Evolutionary conservation across 805 yeast genomes (phyloP).

Genomic region (Sugiyamaella chiloensis): DNA sequence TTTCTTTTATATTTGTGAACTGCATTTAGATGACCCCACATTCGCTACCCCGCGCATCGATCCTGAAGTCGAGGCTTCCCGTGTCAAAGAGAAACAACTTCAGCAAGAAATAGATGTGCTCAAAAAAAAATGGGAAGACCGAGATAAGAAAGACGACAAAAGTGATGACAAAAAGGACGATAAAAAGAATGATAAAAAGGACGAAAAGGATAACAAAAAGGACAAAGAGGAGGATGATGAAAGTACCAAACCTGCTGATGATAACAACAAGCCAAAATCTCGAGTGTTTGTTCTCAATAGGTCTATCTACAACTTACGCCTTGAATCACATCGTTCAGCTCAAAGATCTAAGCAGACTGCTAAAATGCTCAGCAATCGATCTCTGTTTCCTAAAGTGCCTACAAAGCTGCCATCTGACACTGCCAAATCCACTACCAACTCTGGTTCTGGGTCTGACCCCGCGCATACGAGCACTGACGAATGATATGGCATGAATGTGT

Average conservation of each 20-base stretch:
- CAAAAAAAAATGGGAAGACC: conserved; percentile 32
- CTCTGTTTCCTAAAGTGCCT: conserved; percentile 37
- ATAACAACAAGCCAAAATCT: conserved; percentile 33
- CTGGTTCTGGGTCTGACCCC: conserved; percentile 6
- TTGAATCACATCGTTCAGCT: conserved; percentile 30
- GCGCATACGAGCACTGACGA: neutral
- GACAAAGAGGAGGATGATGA: conserved; percentile 18
- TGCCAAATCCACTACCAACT: neutral
- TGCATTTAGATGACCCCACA: conserved; percentile 47
- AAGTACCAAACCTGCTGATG: conserved; percentile 20
- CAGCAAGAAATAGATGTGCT: conserved; percentile 34
- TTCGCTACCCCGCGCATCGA: conserved; percentile 46
- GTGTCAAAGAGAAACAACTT: conserved; percentile 23
- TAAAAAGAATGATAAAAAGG: conserved; percentile 18
- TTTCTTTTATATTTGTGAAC: conserved; percentile 51
- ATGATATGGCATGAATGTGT: neutral
- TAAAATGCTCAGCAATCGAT: conserved; percentile 31
- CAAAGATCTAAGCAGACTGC: conserved; percentile 31
- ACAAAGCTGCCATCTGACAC: conserved; percentile 19
- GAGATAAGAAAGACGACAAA: conserved; percentile 22
- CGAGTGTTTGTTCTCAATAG: conserved; percentile 41
- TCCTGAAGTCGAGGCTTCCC: conserved; percentile 37
- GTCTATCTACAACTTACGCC: conserved; percentile 42
- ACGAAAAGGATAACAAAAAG: conserved; percentile 22
- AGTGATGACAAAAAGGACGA: conserved; percentile 18